A percentile compares a stretch with the other conserved stretches of the same genome.
Evolutionary conservation across 306 rosid species (phyloP).

Genomic region (Fagus crenata): DNA sequence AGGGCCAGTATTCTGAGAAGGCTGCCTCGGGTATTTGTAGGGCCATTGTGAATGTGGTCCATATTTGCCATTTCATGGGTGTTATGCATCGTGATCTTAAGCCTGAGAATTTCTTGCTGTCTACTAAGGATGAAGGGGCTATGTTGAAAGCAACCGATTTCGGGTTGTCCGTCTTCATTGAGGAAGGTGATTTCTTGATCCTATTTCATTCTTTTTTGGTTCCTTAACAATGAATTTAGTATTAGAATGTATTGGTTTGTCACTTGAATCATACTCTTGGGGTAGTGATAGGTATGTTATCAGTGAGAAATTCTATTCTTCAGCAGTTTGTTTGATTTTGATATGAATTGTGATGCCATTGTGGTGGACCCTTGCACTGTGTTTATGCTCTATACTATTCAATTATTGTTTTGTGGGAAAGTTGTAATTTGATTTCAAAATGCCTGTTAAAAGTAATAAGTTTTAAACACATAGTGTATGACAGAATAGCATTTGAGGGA

Average conservation of each 20-base stretch:
- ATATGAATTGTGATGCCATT: constrained; percentile 5
- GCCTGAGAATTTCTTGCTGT: constrained; percentile 90
- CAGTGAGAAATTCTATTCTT: constrained; percentile 15
- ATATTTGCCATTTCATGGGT: constrained; percentile 86
- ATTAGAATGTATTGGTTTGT: background rate
- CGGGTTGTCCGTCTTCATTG: constrained; percentile 88
- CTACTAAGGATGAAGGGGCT: constrained; percentile 60
- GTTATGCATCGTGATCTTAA: constrained; percentile 90
- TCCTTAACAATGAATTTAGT: background rate
- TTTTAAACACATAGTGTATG: background rate
- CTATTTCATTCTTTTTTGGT: background rate
- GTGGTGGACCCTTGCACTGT: constrained; percentile 2
- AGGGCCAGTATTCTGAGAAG: constrained; percentile 81
- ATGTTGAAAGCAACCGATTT: constrained; percentile 89
- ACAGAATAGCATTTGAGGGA: background rate
- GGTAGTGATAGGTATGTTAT: background rate
- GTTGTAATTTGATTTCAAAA: background rate
- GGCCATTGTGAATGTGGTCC: constrained; percentile 75
- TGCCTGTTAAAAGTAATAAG: background rate
- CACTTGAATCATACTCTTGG: no score
- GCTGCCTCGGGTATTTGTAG: constrained; percentile 73
- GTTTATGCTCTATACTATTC: constrained; percentile 1
- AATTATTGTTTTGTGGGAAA: background rate
- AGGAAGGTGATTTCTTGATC: constrained; percentile 52
- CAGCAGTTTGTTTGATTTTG: background rate